Evolutionary conservation across 345 rosid genomes (phyloP), one percentile per base, ranked within the genome.

Genomic region (Hirschfeldia incana): DNA sequence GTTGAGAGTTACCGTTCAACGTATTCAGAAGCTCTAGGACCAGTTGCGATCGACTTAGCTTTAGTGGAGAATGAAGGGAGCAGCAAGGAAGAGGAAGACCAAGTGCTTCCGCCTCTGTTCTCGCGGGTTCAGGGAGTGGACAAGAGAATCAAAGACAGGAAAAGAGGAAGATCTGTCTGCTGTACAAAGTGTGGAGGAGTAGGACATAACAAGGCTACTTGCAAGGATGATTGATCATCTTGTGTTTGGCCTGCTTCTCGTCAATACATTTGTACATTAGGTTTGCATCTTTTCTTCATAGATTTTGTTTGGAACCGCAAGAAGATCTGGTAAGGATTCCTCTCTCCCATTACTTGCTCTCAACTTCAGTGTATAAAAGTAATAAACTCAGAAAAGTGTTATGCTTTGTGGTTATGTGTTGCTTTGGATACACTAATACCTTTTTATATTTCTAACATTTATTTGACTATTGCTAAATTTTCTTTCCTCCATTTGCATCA

Each of bases 121-220:
- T 81, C 86, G 0, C 80, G 82, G 57, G 85, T 86, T 32, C 84
- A 90, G 21, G 69, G 76, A 69, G 84, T 73, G 27, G 91, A 78
- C 2, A 86, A 88, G 80, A 89, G 88, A 77, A 62, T 81, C 65
- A 36, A 78, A 53, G 78, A 85, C 79, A 39, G 73, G 84, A 68
- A 83, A 80, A 27, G 90, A 89, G 72, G 83, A 82, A 29, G 85
- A 81, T 67, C 88, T 6, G 88, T 89, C 70, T 80, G 88, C 34
- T 92, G 97, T 87, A 82, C 89, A 73, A 88, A 73, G 78, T 94
- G 97, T 83, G 89, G 86, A 73, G 91, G 91, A 42, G 93, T 85
- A 36, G 98, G 98, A 80, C 97, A 92, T 77, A 90, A 90, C 73
- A 92, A 90, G 78, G 86, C 83, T 30, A 85, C 96, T 32, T 92